These are phyloP conservation scores for Multifurca ochricompacta DNA, from an alignment of 768 basidiomycete genomes.

Conservation along the genomic window DNA sequence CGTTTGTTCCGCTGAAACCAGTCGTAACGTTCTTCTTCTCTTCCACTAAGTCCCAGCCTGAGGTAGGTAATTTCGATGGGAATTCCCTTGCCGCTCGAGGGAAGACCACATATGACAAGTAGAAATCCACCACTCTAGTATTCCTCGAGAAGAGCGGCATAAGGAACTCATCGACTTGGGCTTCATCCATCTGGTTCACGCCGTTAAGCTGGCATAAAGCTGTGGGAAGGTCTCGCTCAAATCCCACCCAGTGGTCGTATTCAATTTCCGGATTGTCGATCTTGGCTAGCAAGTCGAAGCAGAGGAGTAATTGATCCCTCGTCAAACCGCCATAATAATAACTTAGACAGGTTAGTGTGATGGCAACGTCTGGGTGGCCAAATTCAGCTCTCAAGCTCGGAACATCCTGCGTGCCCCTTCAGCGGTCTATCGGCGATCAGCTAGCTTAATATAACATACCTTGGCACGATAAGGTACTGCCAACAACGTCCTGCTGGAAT, in stretches of 20 bases:
- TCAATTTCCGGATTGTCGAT: slow-evolving; percentile 35
- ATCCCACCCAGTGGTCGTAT: slow-evolving; percentile 37
- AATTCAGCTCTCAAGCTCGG: slow-evolving; percentile 42
- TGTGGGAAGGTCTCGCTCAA: slow-evolving; percentile 24
- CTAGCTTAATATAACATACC: neutral
- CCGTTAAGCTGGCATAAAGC: slow-evolving; percentile 29
- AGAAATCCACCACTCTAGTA: slow-evolving; percentile 38
- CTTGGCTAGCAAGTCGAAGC: slow-evolving; percentile 33
- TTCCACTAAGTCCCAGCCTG: slow-evolving; percentile 46
- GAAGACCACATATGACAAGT: slow-evolving; percentile 38
- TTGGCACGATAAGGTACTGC: slow-evolving; percentile 46
- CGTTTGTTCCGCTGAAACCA: slow-evolving; percentile 51
- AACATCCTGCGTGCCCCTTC: slow-evolving; percentile 29
- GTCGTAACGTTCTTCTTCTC: slow-evolving; percentile 31
- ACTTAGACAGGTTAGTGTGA: slow-evolving; percentile 38
- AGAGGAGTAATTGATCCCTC: slow-evolving; percentile 30
- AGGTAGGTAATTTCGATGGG: slow-evolving; percentile 38
- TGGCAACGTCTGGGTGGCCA: slow-evolving; percentile 43
- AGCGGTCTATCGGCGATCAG: neutral
- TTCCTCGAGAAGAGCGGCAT: slow-evolving; percentile 32
- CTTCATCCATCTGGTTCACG: slow-evolving; percentile 35
- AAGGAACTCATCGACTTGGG: slow-evolving; percentile 27
- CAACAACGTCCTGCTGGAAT: slow-evolving; percentile 34
- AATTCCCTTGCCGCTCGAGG: slow-evolving; percentile 45
- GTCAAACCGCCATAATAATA: slow-evolving; percentile 44